A percentile compares a stretch with the other conserved stretches of the same genome.
Conservation (phyloP, 106 monocot species). For the Hemerocallis citrina region DNA sequence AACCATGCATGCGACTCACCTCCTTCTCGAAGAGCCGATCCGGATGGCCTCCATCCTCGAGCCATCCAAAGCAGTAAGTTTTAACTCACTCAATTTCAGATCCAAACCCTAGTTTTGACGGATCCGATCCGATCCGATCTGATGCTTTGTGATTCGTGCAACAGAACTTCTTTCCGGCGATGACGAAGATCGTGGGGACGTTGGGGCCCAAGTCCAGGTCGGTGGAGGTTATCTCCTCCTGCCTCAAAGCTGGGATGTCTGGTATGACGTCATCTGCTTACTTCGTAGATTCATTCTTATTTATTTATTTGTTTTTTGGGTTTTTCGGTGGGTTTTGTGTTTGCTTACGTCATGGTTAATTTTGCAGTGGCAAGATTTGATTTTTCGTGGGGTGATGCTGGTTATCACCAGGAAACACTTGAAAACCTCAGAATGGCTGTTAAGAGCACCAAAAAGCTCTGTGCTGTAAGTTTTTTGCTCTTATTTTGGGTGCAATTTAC, state of each 20-base stretch:
- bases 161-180: constrained; percentile 96
- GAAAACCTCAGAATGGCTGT: constrained; percentile 90
- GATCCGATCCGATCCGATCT: constrained; percentile 3
- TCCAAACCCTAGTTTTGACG: too few relatives aligned
- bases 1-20: constrained; percentile 76
- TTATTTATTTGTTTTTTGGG: too few relatives aligned
- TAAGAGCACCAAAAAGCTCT: constrained; percentile 92
- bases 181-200: constrained; percentile 97
- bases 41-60: constrained; percentile 99
- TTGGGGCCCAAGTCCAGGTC: constrained; percentile 83
- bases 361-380: constrained; percentile 86
- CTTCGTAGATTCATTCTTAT: too few relatives aligned
- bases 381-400: constrained; percentile 87
- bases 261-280: constrained; percentile 28
- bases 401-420: constrained; percentile 87
- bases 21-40: constrained; percentile 90
- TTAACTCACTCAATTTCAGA: too few relatives aligned
- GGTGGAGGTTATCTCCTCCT: constrained; percentile 73
- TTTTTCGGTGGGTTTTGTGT: too few relatives aligned
- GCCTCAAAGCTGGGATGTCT: constrained; percentile 94
- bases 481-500: background rate
- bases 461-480: constrained; percentile 45
- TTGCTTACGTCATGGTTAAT: background rate
- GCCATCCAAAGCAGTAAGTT: constrained; percentile 73
- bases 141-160: too few relatives aligned